A percentile compares a stretch with the other conserved stretches of the same genome.
Evolutionary conservation across 2,329 filamentous ascomycete species (phyloP).

Genomic region (Plectosphaerella cucumerina): DNA sequence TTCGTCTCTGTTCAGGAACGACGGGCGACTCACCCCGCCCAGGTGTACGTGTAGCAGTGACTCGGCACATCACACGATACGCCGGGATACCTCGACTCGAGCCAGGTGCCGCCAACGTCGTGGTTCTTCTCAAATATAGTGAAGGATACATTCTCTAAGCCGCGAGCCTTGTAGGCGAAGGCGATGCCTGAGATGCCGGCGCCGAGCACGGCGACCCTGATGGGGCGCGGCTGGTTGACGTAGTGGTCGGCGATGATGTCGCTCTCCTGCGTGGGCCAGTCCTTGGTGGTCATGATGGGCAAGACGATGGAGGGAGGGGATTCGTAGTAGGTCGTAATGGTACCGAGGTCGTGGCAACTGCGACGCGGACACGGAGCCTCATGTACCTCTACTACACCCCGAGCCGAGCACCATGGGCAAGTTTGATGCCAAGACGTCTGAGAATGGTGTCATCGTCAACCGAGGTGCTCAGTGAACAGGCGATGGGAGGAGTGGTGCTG

Average conservation of each 20-base stretch:
- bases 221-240: background rate
- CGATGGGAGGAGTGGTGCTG: no score
- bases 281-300: background rate
- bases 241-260: background rate
- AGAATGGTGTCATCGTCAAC: no score
- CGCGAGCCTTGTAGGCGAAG: background rate
- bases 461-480: no score
- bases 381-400: no score
- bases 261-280: background rate
- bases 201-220: background rate
- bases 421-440: no score
- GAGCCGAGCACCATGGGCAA: no score
- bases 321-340: no score
- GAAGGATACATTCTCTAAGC: slow-evolving; percentile 2
- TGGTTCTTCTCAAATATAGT: background rate
- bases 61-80: background rate
- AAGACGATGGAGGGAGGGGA: background rate
- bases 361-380: no score
- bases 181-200: background rate
- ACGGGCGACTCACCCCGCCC: background rate
- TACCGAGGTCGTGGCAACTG: no score
- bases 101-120: background rate
- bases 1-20: background rate
- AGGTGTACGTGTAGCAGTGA: background rate
- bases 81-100: background rate